Conservation (phyloP, 805 yeast species). For the Scheffersomyces ergatensis region DNA sequence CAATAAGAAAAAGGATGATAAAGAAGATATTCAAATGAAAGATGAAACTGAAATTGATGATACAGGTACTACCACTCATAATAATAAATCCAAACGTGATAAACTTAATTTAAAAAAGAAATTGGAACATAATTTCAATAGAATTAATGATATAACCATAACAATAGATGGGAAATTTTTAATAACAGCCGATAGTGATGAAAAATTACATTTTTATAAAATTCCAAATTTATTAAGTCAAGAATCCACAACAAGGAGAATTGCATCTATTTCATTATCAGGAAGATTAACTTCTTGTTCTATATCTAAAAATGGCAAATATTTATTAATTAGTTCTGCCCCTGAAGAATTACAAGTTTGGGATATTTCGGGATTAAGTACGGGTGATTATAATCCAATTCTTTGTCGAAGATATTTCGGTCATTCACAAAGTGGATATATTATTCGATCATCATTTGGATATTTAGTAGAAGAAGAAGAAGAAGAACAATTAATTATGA, state of each 20-base stretch:
- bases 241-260: conserved; percentile 28
- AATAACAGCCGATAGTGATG: conserved; percentile 63
- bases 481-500: conserved; percentile 65
- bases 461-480: conserved; percentile 33
- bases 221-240: conserved; percentile 35
- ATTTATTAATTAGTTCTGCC: conserved; percentile 59
- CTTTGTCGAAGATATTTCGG: conserved; percentile 68
- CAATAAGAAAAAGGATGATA: background rate
- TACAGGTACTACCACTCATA: background rate
- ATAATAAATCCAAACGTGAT: conserved; percentile 1
- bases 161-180: conserved; percentile 61
- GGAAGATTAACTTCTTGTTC: conserved; percentile 66
- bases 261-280: conserved; percentile 49
- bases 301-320: conserved; percentile 52
- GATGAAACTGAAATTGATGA: conserved; percentile 5
- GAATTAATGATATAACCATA: conserved; percentile 69
- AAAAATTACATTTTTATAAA: conserved; percentile 59
- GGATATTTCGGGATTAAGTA: conserved; percentile 51
- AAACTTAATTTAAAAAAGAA: conserved; percentile 5
- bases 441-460: conserved; percentile 78
- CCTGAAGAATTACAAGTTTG: conserved; percentile 80
- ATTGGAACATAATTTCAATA: conserved; percentile 27
- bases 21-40: conserved; percentile 7
- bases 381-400: conserved; percentile 38
- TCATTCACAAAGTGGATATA: conserved; percentile 64